A percentile compares a stretch with the other conserved stretches of the same genome.
Evolutionary conservation across 306 rosid species (phyloP).

Genomic region (Lupinus albus): DNA sequence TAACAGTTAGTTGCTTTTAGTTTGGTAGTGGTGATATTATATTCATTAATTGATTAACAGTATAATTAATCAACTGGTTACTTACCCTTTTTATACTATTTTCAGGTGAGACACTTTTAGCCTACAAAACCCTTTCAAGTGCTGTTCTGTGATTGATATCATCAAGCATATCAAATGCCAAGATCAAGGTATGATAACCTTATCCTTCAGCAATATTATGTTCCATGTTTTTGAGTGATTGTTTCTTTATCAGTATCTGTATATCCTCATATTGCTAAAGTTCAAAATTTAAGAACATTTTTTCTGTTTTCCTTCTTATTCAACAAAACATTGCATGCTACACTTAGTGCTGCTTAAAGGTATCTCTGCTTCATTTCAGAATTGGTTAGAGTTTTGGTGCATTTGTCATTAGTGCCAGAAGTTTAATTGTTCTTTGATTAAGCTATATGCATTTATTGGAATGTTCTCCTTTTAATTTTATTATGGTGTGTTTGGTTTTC

Average conservation of each 20-base stretch:
- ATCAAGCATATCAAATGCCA: constrained; percentile 62
- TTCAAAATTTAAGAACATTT: not conserved
- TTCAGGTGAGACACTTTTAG: constrained; percentile 55
- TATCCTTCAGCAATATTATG: not conserved
- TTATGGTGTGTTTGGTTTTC: not conserved
- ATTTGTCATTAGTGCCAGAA: not conserved
- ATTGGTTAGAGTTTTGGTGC: constrained; percentile 22
- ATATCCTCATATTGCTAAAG: not conserved
- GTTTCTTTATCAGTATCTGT: not conserved
- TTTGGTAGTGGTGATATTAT: no score
- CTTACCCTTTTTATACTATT: constrained; percentile 31
- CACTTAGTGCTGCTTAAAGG: not conserved
- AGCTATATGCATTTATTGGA: not conserved
- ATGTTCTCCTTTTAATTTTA: not conserved
- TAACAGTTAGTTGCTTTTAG: no score
- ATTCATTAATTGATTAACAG: no score
- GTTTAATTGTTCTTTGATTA: not conserved
- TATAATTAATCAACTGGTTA: no score
- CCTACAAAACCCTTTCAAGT: constrained; percentile 27
- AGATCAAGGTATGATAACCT: constrained; percentile 72
- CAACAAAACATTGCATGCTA: not conserved
- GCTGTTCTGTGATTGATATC: constrained; percentile 38
- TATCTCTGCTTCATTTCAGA: not conserved
- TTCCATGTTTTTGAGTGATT: not conserved
- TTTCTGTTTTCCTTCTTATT: constrained; percentile 15